These are phyloP conservation scores for Tolypocladium nubicola DNA, from an alignment of 2,329 filamentous ascomycete species.

Conservation along the genomic window DNA sequence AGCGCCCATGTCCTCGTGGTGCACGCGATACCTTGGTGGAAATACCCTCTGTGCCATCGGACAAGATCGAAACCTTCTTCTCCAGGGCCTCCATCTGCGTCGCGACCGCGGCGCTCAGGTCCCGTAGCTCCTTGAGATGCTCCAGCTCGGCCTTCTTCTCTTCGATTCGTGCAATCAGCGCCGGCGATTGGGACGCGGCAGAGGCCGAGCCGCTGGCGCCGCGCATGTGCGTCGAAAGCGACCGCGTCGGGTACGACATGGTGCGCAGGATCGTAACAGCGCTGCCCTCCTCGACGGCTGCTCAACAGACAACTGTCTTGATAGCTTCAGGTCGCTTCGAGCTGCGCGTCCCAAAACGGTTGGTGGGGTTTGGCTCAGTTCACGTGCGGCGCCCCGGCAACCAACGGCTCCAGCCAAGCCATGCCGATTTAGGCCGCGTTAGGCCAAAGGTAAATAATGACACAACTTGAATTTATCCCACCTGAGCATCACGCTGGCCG, in stretches of 20 bases:
- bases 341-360: not conserved
- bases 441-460: constrained; percentile 24
- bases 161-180: constrained; percentile 63
- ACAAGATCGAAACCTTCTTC: constrained; percentile 65
- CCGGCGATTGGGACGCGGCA: constrained; percentile 53
- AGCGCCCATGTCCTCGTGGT: constrained; percentile 4
- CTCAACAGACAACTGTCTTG: not conserved
- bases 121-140: constrained; percentile 64
- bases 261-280: constrained; percentile 1
- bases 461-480: constrained; percentile 11
- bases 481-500: not conserved
- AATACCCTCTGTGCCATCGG: constrained; percentile 70
- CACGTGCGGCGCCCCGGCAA: constrained; percentile 18
- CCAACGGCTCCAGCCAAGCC: constrained; percentile 7
- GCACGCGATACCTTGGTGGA: not conserved
- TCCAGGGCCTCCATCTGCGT: constrained; percentile 75
- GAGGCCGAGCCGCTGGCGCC: constrained; percentile 42
- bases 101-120: constrained; percentile 68
- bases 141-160: constrained; percentile 81
- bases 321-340: not conserved
- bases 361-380: constrained; percentile 17
- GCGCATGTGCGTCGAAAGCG: constrained; percentile 57
- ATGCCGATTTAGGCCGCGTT: constrained; percentile 13
- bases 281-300: not conserved
- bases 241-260: constrained; percentile 48